These are phyloP conservation scores for Trametes maxima DNA, from an alignment of 768 basidiomycete genomes.

Conservation along the genomic window DNA sequence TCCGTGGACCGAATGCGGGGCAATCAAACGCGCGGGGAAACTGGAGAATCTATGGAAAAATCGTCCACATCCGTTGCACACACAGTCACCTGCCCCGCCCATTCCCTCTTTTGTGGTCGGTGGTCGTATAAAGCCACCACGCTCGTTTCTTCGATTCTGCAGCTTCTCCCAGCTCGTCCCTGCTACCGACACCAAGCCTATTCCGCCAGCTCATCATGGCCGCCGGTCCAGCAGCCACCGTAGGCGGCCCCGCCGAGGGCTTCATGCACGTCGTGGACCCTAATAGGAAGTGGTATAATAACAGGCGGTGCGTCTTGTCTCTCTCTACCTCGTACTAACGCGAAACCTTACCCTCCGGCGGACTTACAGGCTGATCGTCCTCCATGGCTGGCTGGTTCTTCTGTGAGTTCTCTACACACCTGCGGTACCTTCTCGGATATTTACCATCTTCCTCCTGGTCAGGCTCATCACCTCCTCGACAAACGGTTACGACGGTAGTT, in stretches of 20 bases:
- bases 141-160: slow-evolving; percentile 21
- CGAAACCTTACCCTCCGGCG: background rate
- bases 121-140: slow-evolving; percentile 25
- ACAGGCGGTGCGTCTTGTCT: slow-evolving; percentile 55
- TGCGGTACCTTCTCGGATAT: background rate
- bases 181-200: slow-evolving; percentile 14
- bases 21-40: slow-evolving; percentile 26
- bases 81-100: slow-evolving; percentile 19
- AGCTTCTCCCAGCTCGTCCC: slow-evolving; percentile 31
- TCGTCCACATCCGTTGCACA: slow-evolving; percentile 6
- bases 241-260: slow-evolving; percentile 35
- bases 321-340: background rate
- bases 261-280: slow-evolving; percentile 64
- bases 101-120: slow-evolving; percentile 11
- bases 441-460: slow-evolving; percentile 2
- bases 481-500: slow-evolving; percentile 75
- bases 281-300: slow-evolving; percentile 74
- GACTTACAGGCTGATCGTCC: slow-evolving; percentile 50
- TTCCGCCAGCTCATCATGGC: slow-evolving; percentile 48
- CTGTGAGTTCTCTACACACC: slow-evolving; percentile 43
- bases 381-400: slow-evolving; percentile 72
- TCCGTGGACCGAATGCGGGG: slow-evolving; percentile 19
- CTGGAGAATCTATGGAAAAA: slow-evolving; percentile 29
- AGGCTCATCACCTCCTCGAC: slow-evolving; percentile 77
- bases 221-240: slow-evolving; percentile 48